Evolutionary conservation across 306 rosid species (phyloP), one percentile per base, ranked within the genome.

Genomic region (Cicer judaicum): DNA sequence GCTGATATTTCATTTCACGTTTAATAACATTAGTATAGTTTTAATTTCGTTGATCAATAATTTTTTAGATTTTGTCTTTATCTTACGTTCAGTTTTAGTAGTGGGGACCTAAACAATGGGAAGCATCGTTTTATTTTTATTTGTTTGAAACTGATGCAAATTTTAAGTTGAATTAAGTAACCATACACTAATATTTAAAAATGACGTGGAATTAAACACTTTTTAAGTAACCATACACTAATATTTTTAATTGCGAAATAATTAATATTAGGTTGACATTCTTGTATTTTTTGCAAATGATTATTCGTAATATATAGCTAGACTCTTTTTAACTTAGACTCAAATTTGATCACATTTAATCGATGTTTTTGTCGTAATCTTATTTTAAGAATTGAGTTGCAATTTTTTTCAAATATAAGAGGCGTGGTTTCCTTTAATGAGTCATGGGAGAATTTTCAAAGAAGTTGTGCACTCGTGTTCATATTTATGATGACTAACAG

Each of bases 21-120:
- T 71, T 76, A 64, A 56, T 55, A 55, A 9, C 41, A 52, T 19
- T 29, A 62, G 14, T 15, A 29, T 60, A 49, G 55, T 42, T 59
- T 52, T 13, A 73, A 72, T 72, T 72, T 64, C 14, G 8, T 12
- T 21, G 8, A 5, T 36, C 12, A 29, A 63, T 64, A 36, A 21
- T 21, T 24, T 24, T 2, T 24, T 24, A 24, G 4, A 24, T 24
- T 24, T 24, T 67, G 41, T 68, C 61, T 6, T 57, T 21, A 57
- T 56, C 10, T 54, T 4, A 12, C 34, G 54, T 65, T 49, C 38
- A 13, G n/a, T 18, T 36, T 29, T 6, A 4, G 53, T 52, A 52
- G 1, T 50, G 19, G 24, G 29, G 12, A 47, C 38, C 19, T 24
- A 14, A 52, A 10, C 5, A 52, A 52, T 3, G 55, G 2, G 55